phyloP scores from a whole-genome alignment of 108 stramenopile genomes.

The Asterionellopsis glacialis region DNA sequence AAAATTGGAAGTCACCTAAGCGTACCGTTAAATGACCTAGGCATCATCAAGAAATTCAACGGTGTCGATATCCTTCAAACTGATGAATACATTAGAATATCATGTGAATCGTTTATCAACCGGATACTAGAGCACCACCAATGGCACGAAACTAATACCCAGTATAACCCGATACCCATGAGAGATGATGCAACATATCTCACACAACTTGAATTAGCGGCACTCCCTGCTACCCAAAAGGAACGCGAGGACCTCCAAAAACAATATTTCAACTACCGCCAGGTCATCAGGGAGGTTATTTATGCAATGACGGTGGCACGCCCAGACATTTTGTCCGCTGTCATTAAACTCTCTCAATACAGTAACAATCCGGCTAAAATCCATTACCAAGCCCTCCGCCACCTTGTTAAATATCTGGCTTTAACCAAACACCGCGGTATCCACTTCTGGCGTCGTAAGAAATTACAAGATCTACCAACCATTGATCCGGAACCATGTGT shows the following conservation, averaged over 20 bases:
- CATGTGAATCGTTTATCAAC: constrained; percentile 25
- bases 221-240: not conserved
- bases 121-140: constrained; percentile 21
- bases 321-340: no score
- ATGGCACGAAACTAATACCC: constrained; percentile 11
- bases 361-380: no score
- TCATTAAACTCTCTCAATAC: constrained; percentile 18
- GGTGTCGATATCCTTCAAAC: constrained; percentile 29
- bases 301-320: no score
- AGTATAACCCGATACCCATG: no score
- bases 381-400: no score
- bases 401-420: no score
- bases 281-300: no score
- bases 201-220: not conserved
- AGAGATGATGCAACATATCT: not conserved
- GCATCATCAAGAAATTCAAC: constrained; percentile 23
- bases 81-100: constrained; percentile 17
- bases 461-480: no score
- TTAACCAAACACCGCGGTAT: constrained; percentile 10
- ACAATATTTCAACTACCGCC: constrained; percentile 16
- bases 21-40: no score
- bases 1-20: no score
- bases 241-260: not conserved
- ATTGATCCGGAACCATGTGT: not conserved
- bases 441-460: constrained; percentile 24